A percentile compares a stretch with the other conserved stretches of the same genome.
These are phyloP conservation scores for Conringia planisiliqua DNA, from an alignment of 345 rosid genomes.

Conservation along the genomic window DNA sequence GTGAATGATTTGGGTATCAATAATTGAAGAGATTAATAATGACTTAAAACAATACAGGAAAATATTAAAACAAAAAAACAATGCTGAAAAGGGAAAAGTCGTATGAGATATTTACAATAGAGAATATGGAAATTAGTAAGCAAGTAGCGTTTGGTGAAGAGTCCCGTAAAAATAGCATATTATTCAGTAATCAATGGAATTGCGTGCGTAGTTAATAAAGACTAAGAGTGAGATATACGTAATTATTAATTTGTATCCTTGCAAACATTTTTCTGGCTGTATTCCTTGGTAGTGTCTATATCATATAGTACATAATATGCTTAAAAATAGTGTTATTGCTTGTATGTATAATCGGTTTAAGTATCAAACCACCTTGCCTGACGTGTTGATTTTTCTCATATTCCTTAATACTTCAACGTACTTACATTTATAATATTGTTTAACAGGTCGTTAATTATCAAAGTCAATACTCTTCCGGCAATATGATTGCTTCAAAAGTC, in stretches of 20 bases:
- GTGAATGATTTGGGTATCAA: constrained; percentile 5
- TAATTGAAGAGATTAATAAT: constrained; percentile 17
- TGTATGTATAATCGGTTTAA: no score
- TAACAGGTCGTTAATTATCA: no score
- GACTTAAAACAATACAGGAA: not conserved
- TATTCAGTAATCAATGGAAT: not conserved
- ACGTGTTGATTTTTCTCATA: no score
- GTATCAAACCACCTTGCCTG: no score
- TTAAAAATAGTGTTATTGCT: no score
- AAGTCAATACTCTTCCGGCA: no score
- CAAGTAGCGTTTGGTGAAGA: constrained; percentile 14
- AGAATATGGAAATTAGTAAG: not conserved
- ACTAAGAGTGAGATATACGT: constrained; percentile 4
- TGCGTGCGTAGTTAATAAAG: constrained; percentile 4
- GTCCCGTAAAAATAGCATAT: not conserved
- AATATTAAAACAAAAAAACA: not conserved
- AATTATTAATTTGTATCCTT: not conserved
- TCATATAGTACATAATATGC: no score
- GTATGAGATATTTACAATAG: not conserved
- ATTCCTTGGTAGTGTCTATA: no score
- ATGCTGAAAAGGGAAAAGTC: not conserved
- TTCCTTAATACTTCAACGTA: no score
- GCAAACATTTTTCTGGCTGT: no score
- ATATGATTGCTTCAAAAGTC: not conserved
- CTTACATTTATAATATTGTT: no score